Evolutionary conservation across 1,284 basidiomycete species (phyloP), one percentile per base, ranked within the genome.

Genomic region (Violaceomyces palustris): DNA sequence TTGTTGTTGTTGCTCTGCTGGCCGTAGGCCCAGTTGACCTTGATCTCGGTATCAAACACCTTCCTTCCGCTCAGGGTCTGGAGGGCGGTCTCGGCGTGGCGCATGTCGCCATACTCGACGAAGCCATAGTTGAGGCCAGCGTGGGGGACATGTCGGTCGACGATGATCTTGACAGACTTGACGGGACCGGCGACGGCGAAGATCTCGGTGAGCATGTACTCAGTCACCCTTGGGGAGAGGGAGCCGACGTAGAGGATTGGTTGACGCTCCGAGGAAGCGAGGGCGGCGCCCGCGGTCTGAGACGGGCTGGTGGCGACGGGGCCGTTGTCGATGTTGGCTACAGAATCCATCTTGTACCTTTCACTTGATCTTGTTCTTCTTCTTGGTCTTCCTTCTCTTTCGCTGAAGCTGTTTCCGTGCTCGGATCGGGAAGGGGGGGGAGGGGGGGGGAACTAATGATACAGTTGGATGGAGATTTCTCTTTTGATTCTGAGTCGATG

Each of bases 231-330:
- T 50, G 90, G 87, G 63, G 87, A 89, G 73, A 98, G 79, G 76
- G 96, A 96, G 60, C 93, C 93, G 75, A 97, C 88, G 76, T 97
- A 97, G 65, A 97, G 84, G 78, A 96, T 90, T 61, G 91, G 90
- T 65, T 87, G 25, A 23, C 49, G 36, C 15, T 31, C 31, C 19
- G 31, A 33, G 27, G n/a, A n/a, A n/a, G n/a, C n/a, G n/a, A n/a
- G n/a, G n/a, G n/a, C n/a, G n/a, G n/a, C n/a, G n/a, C n/a, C n/a
- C n/a, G n/a, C n/a, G n/a, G n/a, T n/a, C n/a, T n/a, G n/a, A n/a
- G n/a, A n/a, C n/a, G n/a, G n/a, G n/a, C n/a, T n/a, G n/a, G n/a
- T n/a, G n/a, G n/a, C n/a, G n/a, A n/a, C n/a, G n/a, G n/a, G n/a
- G n/a, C n/a, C n/a, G n/a, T n/a, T n/a, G n/a, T n/a, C n/a, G n/a